phyloP scores from a whole-genome alignment of 2,329 filamentous ascomycete genomes.

The Dactylellina leptospora region DNA sequence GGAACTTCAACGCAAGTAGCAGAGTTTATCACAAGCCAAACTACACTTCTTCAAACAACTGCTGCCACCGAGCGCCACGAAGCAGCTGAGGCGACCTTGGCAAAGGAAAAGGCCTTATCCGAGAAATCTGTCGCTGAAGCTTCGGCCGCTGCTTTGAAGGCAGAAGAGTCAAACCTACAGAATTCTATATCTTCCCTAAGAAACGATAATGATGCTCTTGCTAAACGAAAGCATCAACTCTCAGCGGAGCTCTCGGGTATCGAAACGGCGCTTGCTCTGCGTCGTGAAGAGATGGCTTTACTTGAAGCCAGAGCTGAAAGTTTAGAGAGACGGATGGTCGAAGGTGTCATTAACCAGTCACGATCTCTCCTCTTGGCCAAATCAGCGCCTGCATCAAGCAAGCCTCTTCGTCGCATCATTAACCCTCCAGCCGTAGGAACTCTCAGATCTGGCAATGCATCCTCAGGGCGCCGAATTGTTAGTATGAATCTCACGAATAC shows the following conservation, averaged over 20 bases:
- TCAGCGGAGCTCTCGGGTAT: constrained; percentile 87
- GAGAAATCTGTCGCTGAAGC: constrained; percentile 72
- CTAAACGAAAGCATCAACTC: constrained; percentile 79
- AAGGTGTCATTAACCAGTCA: constrained; percentile 95
- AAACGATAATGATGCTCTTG: constrained; percentile 77
- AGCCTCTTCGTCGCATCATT: constrained; percentile 41
- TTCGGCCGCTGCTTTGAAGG: constrained; percentile 57
- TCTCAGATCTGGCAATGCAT: constrained; percentile 28
- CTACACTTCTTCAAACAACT: constrained; percentile 58
- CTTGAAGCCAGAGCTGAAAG: constrained; percentile 91
- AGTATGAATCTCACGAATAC: constrained; percentile 44
- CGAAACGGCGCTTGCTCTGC: constrained; percentile 86
- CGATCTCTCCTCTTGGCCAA: constrained; percentile 73
- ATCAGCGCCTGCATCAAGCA: constrained; percentile 27
- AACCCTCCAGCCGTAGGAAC: constrained; percentile 41
- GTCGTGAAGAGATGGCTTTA: constrained; percentile 86
- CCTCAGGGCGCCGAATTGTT: constrained; percentile 37
- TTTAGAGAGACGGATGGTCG: constrained; percentile 89
- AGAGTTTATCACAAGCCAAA: constrained; percentile 80
- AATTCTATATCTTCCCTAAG: constrained; percentile 65
- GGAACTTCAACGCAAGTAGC: constrained; percentile 84
- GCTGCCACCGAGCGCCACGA: constrained; percentile 59
- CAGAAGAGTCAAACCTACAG: constrained; percentile 66
- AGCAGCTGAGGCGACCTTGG: constrained; percentile 78
- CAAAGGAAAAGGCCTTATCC: constrained; percentile 77